Evolutionary conservation across 768 basidiomycete species (phyloP), one percentile per base, ranked within the genome.

Genomic region (Chalciporus sphaerocephalus): DNA sequence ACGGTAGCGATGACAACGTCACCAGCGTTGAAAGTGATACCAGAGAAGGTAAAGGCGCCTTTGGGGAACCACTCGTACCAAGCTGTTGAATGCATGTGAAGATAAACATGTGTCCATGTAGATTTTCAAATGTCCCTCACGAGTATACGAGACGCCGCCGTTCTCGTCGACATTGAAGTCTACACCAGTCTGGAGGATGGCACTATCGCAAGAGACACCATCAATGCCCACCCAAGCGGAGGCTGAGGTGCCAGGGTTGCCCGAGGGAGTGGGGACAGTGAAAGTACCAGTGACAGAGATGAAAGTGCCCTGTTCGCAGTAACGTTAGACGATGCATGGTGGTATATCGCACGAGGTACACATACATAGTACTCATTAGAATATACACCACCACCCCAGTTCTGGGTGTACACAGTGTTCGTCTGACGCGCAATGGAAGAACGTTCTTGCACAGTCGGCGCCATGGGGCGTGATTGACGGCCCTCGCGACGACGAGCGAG

Each of bases 201-300:
- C 49, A 6, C 15, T 48, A 5, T 1, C 5, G 30, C 51, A 49
- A 10, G 35, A 40, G 36, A 51, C 47, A 42, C 54, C 51, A 6
- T 60, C 58, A n/a, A 59, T 57, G 21, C 58, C 58, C 20, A 59
- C 52, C 55, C 58, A 59, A n/a, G 7, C 46, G 45, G n/a, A n/a
- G n/a, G n/a, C n/a, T n/a, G n/a, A n/a, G n/a, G n/a, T n/a, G n/a
- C n/a, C n/a, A 1, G 2, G 27, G 1, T 5, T 39, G 9, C 58
- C 58, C 1, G 42, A 34, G 12, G 44, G 52, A 16, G 42, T 39
- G 16, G 58, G 58, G n/a, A n/a, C n/a, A n/a, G n/a, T n/a, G n/a
- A n/a, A n/a, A n/a, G n/a, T n/a, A n/a, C n/a, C 52, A 27, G 55
- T 48, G 18, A 48, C 48, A 11, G 30, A 30, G n/a, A 44, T 52